Conservation (phyloP, 805 yeast species). For the Schwanniomyces vanrijiae region DNA sequence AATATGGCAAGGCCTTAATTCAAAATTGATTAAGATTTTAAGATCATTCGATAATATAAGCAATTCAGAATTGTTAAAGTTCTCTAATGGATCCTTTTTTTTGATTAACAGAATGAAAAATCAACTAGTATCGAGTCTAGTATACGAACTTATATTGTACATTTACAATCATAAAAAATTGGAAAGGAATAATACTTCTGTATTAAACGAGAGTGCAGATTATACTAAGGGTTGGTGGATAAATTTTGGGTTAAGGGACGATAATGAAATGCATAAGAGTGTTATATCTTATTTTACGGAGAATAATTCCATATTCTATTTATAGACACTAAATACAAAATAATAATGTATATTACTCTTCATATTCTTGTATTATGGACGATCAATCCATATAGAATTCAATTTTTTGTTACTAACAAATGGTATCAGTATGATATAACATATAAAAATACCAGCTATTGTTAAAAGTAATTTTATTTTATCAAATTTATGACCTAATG, state of each 20-base stretch:
- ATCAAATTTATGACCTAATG: slow-evolving; percentile 66
- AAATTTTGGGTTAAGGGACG: slow-evolving; percentile 26
- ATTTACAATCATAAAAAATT: slow-evolving; percentile 31
- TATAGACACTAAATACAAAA: not conserved
- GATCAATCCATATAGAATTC: slow-evolving; percentile 51
- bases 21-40: slow-evolving; percentile 21
- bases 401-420: slow-evolving; percentile 55
- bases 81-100: slow-evolving; percentile 19
- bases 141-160: slow-evolving; percentile 41
- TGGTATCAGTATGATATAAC: slow-evolving; percentile 54
- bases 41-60: slow-evolving; percentile 20
- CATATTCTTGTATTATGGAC: not conserved
- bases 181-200: slow-evolving; percentile 5
- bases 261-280: slow-evolving; percentile 9
- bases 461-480: slow-evolving; percentile 63
- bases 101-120: slow-evolving; percentile 34
- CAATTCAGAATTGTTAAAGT: not conserved
- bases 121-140: slow-evolving; percentile 34
- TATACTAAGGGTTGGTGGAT: slow-evolving; percentile 30
- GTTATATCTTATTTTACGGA: slow-evolving; percentile 16
- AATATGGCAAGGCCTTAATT: slow-evolving; percentile 23
- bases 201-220: slow-evolving; percentile 1
- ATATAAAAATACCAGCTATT: slow-evolving; percentile 48
- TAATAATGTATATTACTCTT: not conserved
- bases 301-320: slow-evolving; percentile 20